phyloP scores from a whole-genome alignment of 345 rosid genomes.

The Camelina neglecta region DNA sequence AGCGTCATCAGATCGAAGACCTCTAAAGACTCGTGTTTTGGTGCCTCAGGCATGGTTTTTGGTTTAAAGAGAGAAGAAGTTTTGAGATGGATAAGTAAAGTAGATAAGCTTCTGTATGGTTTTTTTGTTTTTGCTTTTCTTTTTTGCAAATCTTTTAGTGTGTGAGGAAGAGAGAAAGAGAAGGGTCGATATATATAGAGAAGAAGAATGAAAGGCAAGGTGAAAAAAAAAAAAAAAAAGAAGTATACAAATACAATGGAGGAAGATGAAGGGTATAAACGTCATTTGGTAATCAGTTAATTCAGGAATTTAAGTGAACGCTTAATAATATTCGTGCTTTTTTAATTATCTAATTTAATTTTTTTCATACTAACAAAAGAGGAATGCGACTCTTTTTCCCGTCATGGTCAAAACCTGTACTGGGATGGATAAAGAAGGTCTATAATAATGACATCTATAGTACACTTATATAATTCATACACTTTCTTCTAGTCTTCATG shows the following conservation, averaged over 20 bases:
- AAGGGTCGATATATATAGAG: conserved; percentile 55
- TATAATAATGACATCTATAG: conserved; percentile 7
- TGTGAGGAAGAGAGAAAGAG: conserved; percentile 55
- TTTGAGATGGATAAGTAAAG: neutral
- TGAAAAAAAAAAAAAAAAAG: neutral
- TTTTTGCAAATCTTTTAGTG: conserved; percentile 46
- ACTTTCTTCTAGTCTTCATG: neutral
- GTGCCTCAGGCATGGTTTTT: conserved; percentile 87
- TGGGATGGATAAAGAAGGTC: conserved; percentile 23
- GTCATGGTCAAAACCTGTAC: conserved; percentile 41
- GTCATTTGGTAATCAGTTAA: neutral
- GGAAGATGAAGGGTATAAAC: conserved; percentile 28
- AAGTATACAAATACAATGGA: neutral
- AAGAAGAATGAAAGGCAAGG: neutral
- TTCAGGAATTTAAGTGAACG: conserved; percentile 21
- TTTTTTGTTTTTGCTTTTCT: neutral
- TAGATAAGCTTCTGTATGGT: neutral
- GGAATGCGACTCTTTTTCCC: neutral
- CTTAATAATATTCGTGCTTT: conserved; percentile 27
- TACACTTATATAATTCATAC: conserved; percentile 17
- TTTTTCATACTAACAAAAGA: neutral
- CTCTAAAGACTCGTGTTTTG: conserved; percentile 45
- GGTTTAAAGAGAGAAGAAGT: conserved; percentile 16
- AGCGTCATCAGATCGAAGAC: conserved; percentile 46
- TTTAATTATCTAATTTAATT: neutral